Percentiles rank a stretch among this genome's conserved stretches.
phyloP scores from a whole-genome alignment of 2,329 filamentous ascomycete species.

The Pestalotiopsis sp. region DNA sequence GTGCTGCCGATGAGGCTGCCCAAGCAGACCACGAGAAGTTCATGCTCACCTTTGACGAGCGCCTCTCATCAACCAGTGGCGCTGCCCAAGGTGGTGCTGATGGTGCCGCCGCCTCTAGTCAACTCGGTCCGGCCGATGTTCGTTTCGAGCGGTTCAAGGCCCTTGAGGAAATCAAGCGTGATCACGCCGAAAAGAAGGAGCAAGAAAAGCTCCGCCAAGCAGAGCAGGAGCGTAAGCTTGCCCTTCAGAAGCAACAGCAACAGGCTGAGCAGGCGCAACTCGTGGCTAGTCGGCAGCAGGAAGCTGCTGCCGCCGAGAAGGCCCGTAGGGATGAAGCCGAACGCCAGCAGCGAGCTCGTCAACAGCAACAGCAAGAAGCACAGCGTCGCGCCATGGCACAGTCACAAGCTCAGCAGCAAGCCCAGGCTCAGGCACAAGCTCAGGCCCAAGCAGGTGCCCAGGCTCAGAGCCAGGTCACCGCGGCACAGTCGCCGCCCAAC shows the following conservation, averaged over 20 bases:
- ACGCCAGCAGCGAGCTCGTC: constrained; percentile 33
- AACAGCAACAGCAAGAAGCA: constrained; percentile 30
- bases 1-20: constrained; percentile 91
- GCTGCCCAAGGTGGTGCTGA: constrained; percentile 59
- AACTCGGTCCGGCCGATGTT: constrained; percentile 77
- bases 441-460: constrained; percentile 27
- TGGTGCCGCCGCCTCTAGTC: constrained; percentile 72
- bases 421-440: constrained; percentile 30
- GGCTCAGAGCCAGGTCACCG: constrained; percentile 27
- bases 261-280: constrained; percentile 43
- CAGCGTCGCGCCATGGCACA: constrained; percentile 29
- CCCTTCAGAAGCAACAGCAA: constrained; percentile 46
- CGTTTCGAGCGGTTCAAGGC: constrained; percentile 92
- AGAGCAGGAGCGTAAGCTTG: constrained; percentile 58
- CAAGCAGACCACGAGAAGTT: constrained; percentile 88
- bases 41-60: constrained; percentile 90
- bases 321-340: constrained; percentile 19
- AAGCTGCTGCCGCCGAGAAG: constrained; percentile 21
- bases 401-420: constrained; percentile 21
- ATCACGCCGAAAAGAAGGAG: constrained; percentile 76
- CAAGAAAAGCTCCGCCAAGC: constrained; percentile 72
- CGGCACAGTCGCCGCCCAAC: constrained; percentile 32
- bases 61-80: constrained; percentile 64
- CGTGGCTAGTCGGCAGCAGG: constrained; percentile 42
- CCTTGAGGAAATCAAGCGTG: constrained; percentile 79